Evolutionary conservation across 495 filamentous ascomycete genomes (phyloP), one percentile per base, ranked within the genome.

Genomic region (Talaromyces thailandensis): DNA sequence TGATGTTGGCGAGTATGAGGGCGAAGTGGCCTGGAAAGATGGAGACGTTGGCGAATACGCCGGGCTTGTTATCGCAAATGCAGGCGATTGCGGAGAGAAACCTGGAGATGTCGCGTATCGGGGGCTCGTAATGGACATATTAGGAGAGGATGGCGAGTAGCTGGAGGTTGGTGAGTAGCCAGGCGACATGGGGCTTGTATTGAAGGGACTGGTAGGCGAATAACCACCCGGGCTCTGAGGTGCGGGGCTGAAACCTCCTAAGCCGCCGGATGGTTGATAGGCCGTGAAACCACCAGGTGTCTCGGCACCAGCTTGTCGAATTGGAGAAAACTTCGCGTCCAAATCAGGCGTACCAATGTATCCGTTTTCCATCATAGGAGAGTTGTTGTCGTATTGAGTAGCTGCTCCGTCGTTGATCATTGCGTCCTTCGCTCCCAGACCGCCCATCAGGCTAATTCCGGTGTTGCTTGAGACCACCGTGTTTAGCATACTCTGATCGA

Each of bases 401-500:
- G 91, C 89, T 48, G 92, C 89, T 64, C 94, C 94, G 61, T 92
- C 91, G 43, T 86, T 79, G 32, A 80, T 70, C 58, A 86, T 83
- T 28, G 79, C 80, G 61, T 87, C 88, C 75, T 90, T 92, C 52
- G 86, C 80, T 6, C 84, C 83, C 71, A 94, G 86, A 57, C 85
- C 86, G 28, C 86, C 84, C 80, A 91, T 89, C 40, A 93, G 79
- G 65, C 86, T 85, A 77, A 90, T 87, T 64, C 89, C 84, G 12
- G 88, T 89, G 71, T 93, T 93, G 71, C 94, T 90, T 23, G 91
- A 92, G 28, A 95, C 91, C 64, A 96, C 91, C 1, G 93, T 96
- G 73, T 96, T 91, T 28, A 98, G 84, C 88, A 98, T 92, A 73
- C 86, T 88, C 64, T 94, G 91, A 74, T 99, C 95, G 62, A 98